Evolutionary conservation across 176 grass and related monocot species (phyloP), one percentile per base, ranked within the genome.

Genomic region (Carex scoparia): DNA sequence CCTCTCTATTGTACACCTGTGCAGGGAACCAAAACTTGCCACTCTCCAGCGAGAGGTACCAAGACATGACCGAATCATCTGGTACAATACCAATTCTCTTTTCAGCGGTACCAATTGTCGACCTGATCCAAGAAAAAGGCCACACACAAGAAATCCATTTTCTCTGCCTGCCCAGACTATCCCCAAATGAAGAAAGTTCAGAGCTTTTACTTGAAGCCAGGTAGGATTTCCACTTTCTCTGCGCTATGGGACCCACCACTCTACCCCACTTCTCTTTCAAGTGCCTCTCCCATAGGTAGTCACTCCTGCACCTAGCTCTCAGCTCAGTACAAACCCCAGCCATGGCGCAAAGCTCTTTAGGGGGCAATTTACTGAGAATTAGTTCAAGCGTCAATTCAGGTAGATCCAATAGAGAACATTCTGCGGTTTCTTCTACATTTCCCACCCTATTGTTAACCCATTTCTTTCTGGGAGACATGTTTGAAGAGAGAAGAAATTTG

Each of bases 1-100:
- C 96, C 96, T 99, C 96, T 65, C 96, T 91, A 83, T 99, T 99
- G 91, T 99, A 99, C 63, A 99, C 96, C 56, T 99, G 96, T 61
- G 93, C 93, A 12, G 96, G 96, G 76, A 99, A 99, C 93, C 91
- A 95, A 59, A 94, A 92, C 49, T 88, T 92, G 69, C 96, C 93
- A 63, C 84, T 91, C 73, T 99, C 88, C 85, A 99, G 65, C 79
- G 91, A 90, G 16, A 92, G 86, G 54, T 99, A 99, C 88, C 91
- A 89, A 31, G 93, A 89, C 96, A 95, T 95, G 58, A 95, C 6
- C 30, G 96, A 92, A 84, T 90, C 86, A 27, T 89, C 93, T 19
- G 85, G 87, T 83, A 87, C 81, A 79, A 87, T 80, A 61, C 69
- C 86, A 3, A 51, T 72, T 7, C 44, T 46, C 60, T 73, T 92